Evolutionary conservation across 257 asterid species (phyloP).

Genomic region (Hygrophila difformis): DNA sequence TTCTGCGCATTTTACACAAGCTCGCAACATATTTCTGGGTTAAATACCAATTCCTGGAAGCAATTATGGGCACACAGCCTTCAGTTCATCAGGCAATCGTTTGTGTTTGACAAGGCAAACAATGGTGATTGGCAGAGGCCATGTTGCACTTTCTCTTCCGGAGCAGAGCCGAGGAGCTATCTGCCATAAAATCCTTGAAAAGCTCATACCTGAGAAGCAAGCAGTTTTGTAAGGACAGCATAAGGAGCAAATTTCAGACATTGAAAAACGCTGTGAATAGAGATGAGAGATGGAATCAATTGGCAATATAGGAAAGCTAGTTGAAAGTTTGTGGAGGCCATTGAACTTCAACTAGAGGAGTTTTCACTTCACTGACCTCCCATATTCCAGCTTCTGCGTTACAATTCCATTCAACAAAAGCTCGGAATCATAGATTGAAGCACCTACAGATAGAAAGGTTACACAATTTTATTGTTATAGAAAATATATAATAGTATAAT

Average conservation of each 20-base stretch:
- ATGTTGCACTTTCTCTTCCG: slow-evolving; percentile 4
- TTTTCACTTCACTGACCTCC: slow-evolving; percentile 56
- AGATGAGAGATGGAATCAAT: no score
- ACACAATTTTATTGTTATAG: not conserved
- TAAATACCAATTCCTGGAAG: no score
- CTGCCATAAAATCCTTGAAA: slow-evolving; percentile 21
- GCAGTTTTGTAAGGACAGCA: not conserved
- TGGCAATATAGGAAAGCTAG: no score
- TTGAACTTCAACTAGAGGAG: no score
- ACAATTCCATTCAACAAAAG: slow-evolving; percentile 89
- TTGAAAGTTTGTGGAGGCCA: no score
- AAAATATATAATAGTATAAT: slow-evolving; percentile 9
- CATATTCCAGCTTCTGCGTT: slow-evolving; percentile 77
- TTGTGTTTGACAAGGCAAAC: no score
- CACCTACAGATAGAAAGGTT: slow-evolving; percentile 46
- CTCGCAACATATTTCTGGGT: no score
- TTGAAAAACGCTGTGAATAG: no score
- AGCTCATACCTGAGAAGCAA: slow-evolving; percentile 26
- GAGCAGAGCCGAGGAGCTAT: not conserved
- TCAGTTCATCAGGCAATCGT: slow-evolving; percentile 1
- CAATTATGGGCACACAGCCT: not conserved
- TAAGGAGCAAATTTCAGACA: not conserved
- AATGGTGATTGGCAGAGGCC: no score
- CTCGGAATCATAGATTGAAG: slow-evolving; percentile 73
- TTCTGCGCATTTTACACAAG: no score